Base-by-base conservation (phyloP, 495 filamentous ascomycete genomes). In the Aspergillus steynii region DNA sequence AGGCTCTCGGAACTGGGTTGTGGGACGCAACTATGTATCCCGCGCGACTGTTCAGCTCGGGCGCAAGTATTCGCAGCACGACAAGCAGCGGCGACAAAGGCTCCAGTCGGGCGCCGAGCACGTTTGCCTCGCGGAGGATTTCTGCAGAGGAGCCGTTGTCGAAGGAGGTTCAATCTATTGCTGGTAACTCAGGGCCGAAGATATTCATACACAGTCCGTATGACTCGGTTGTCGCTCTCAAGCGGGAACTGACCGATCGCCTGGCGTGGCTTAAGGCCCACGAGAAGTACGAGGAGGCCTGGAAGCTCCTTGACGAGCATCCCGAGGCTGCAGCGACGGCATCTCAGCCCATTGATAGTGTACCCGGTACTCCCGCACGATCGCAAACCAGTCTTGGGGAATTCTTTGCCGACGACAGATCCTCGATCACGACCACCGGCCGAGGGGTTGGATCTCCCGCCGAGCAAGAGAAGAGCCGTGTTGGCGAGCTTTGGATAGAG, bases 151-250 rank as follows among this genome's bases (percentile, higher is more conserved):
- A 75, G 14, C 42, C 66, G 31, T 63, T 72, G 26, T 62, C 77
- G 7, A 78, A 77, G 55, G 77, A 80, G 60, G 59, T 77, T 1
- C 73, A 81, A 50, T 79, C 81, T 60, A 68, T 80, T 50, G 68
- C 77, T 20, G 72, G 73, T 20, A 86, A 85, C 15, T 83, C 86
- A 6, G 93, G 95, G 0, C 83, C 93, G 62, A 98, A 97, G 65
- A 91, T 99, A 29, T 97, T 96, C 70, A 89, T 99, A 32, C 92
- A 96, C 55, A 97, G 93, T 66, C 96, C 96, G 1, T 99, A 95
- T 65, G 95, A 99, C 74, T 96, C 93, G 64, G 85, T 97, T 27
- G 79, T 96, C 57, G 90, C 92, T 0, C 89, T 94, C 0, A 92
- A 92, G 66, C 79, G 95, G 62, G 93, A 96, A 63, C 78, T 93